phyloP scores from a whole-genome alignment of 1,284 basidiomycete species.

The Ustilago sp. region DNA sequence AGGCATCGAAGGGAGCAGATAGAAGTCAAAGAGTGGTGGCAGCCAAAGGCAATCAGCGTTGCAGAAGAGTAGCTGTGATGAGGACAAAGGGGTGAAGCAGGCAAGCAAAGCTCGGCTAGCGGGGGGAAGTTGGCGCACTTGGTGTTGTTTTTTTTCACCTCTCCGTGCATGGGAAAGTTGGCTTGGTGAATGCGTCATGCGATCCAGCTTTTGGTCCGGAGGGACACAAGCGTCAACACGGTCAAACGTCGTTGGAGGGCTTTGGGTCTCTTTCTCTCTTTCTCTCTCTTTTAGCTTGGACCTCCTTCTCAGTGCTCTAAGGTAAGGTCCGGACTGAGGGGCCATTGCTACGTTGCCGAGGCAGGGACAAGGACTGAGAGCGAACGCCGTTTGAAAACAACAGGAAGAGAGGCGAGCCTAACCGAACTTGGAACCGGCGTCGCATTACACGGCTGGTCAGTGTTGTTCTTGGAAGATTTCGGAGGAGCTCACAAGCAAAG shows the following conservation, averaged over 20 bases:
- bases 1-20: neutral
- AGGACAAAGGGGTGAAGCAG: neutral
- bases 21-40: neutral
- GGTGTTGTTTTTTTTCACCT: conserved; percentile 5
- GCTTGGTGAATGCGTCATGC: conserved; percentile 1
- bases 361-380: neutral
- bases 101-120: conserved; percentile 17
- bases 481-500: neutral
- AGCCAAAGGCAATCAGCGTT: conserved; percentile 2
- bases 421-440: neutral
- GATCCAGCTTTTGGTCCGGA: neutral
- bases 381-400: neutral
- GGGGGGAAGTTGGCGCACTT: conserved; percentile 1
- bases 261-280: too few relatives aligned
- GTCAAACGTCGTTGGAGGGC: too few relatives aligned
- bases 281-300: neutral
- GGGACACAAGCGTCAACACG: neutral
- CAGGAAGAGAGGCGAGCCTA: neutral
- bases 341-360: too few relatives aligned
- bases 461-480: conserved; percentile 4
- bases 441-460: neutral
- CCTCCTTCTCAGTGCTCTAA: too few relatives aligned
- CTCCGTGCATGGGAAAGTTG: conserved; percentile 31
- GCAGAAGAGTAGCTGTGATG: neutral
- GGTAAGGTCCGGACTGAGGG: neutral